A percentile compares a stretch with the other conserved stretches of the same genome.
Conservation (phyloP, 192 early-diverging fungal genomes). For the Backusella macrospora region DNA sequence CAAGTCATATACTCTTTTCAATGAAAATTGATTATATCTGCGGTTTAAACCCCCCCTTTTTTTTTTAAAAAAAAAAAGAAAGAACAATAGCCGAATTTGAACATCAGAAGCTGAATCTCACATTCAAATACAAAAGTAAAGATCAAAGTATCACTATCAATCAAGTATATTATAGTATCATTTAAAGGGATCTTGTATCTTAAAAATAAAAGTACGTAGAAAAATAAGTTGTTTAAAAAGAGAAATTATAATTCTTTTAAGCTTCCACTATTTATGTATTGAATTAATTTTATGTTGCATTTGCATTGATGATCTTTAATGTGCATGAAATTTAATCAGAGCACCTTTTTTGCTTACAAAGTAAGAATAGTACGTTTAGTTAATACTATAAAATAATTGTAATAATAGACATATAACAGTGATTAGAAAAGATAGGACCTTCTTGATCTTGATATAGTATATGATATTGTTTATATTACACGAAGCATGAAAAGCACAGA, state of each 20-base stretch:
- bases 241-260: too few species aligned
- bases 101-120: neutral
- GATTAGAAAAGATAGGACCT: neutral
- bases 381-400: neutral
- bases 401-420: neutral
- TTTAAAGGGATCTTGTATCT: neutral
- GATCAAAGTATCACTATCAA: neutral
- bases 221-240: neutral
- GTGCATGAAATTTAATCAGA: conserved; percentile 1
- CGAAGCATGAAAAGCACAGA: neutral
- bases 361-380: neutral
- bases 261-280: neutral
- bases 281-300: neutral
- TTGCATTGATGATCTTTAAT: neutral
- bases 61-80: neutral
- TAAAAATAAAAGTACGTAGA: neutral
- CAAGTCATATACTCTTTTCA: neutral
- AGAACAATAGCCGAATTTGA: neutral
- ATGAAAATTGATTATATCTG: neutral
- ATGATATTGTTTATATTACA: neutral
- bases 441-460: neutral
- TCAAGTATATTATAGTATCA: conserved; percentile 3
- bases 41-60: neutral
- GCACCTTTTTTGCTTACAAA: neutral
- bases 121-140: neutral